Evolutionary conservation across 2,329 filamentous ascomycete species (phyloP).

Genomic region (Hymenoscyphus fraxineus): DNA sequence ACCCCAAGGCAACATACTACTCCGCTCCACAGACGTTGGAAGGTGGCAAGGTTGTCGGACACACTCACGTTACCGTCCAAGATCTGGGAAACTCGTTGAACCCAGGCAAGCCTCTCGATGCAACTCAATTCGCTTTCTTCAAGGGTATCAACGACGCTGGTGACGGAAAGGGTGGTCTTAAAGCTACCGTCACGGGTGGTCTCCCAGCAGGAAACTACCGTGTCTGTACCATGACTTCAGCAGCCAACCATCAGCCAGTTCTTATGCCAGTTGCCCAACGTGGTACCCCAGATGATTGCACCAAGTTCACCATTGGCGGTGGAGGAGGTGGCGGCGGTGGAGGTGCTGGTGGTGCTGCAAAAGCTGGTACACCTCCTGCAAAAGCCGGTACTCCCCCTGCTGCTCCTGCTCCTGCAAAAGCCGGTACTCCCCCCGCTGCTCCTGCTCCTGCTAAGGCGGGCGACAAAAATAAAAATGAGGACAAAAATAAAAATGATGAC

Average conservation of each 20-base stretch:
- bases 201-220: conserved; percentile 43
- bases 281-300: conserved; percentile 44
- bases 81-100: conserved; percentile 35
- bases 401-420: neutral
- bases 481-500: conserved; percentile 29
- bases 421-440: neutral
- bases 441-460: conserved; percentile 9
- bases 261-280: conserved; percentile 44
- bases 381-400: neutral
- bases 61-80: conserved; percentile 40
- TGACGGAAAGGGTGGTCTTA: conserved; percentile 39
- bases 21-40: conserved; percentile 36
- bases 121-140: conserved; percentile 39
- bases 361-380: neutral
- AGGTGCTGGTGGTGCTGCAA: conserved; percentile 13
- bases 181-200: conserved; percentile 38
- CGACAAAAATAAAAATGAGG: conserved; percentile 22
- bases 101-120: conserved; percentile 32
- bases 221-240: conserved; percentile 41
- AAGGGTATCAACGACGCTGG: conserved; percentile 42
- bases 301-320: conserved; percentile 39
- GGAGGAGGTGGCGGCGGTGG: conserved; percentile 26
- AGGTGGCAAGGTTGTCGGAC: conserved; percentile 38
- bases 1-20: conserved; percentile 39
- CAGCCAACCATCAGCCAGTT: conserved; percentile 43